Base-by-base conservation (phyloP, 805 yeast genomes). In the Middelhovenomyces tepae region DNA sequence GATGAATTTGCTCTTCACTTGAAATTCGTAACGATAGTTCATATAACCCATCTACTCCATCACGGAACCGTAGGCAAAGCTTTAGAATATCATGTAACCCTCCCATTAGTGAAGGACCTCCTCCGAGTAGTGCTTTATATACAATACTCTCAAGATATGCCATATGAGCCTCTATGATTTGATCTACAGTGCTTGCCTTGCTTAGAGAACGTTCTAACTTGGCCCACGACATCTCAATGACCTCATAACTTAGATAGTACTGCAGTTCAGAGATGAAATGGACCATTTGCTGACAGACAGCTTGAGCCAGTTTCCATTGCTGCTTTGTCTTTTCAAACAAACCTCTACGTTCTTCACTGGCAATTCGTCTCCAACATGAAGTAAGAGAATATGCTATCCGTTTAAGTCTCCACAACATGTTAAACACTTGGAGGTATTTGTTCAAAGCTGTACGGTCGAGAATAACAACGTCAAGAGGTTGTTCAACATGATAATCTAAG, bases 391-490 rank as follows among this genome's bases (percentile, higher is more conserved):
- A 66, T 13, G 70, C 67, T 10, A 78, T 67, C 41, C 83, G 77
- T 39, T 77, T 73, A 15, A 89, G 58, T 44, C 79, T 71, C 85
- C 95, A 83, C 25, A 91, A 54, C 48, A 85, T 83, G 46, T 86
- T 84, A 63, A 89, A 91, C 43, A 87, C 71, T 44, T 81, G 70
- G 32, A 85, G 61, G 52, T 89, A 89, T 30, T 66, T 65, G 13
- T 65, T 58, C 16, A 63, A 59, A 14, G 57, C 63, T 39, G 47
- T 57, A 28, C 52, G 64, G 36, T 71, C 68, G 23, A 77, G 60
- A 11, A 89, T 60, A 3, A 81, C 65, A 17, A 69, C 60, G 6
- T 73, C 64, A 27, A 80, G 51, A 1, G 81, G 81, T 9, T 62
- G 44, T 13, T 50, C 55, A 4, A 71, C 52, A 14, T 53, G 50